Conservation (phyloP, 2,329 filamentous ascomycete species). For the Ceratocystis alfenasii region DNA sequence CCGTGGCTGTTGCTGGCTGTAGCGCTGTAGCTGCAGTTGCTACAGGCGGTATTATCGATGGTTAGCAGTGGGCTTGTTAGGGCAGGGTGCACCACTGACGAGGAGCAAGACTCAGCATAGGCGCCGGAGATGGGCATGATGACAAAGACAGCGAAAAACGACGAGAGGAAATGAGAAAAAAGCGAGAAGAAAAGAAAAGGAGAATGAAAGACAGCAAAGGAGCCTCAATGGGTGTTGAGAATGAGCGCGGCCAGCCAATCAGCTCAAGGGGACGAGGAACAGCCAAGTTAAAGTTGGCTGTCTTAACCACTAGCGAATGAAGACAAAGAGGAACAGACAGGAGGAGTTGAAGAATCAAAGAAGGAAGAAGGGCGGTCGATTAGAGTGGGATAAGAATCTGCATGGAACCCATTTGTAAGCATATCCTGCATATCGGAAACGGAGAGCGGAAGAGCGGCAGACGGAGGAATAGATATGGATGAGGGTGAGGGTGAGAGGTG, state of each 20-base stretch:
- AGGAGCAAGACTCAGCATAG: background rate
- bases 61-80: slow-evolving; percentile 32
- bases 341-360: background rate
- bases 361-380: background rate
- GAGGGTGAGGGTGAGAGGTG: background rate
- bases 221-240: background rate
- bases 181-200: slow-evolving; percentile 18
- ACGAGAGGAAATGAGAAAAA: slow-evolving; percentile 10
- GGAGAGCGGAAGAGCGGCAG: background rate
- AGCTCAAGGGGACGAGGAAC: background rate
- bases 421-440: background rate
- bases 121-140: background rate
- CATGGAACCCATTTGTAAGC: background rate
- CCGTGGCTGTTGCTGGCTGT: slow-evolving; percentile 24
- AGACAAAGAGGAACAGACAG: background rate
- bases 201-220: background rate
- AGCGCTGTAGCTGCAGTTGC: slow-evolving; percentile 24
- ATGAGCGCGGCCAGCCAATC: slow-evolving; percentile 11
- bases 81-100: slow-evolving; percentile 33
- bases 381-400: background rate
- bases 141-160: slow-evolving; percentile 19
- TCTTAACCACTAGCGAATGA: too few species aligned
- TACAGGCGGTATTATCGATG: slow-evolving; percentile 25
- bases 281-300: too few species aligned
- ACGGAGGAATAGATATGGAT: background rate